Evolutionary conservation across 148 eudicot genomes (phyloP).

Genomic region (Rhododendron vialii): DNA sequence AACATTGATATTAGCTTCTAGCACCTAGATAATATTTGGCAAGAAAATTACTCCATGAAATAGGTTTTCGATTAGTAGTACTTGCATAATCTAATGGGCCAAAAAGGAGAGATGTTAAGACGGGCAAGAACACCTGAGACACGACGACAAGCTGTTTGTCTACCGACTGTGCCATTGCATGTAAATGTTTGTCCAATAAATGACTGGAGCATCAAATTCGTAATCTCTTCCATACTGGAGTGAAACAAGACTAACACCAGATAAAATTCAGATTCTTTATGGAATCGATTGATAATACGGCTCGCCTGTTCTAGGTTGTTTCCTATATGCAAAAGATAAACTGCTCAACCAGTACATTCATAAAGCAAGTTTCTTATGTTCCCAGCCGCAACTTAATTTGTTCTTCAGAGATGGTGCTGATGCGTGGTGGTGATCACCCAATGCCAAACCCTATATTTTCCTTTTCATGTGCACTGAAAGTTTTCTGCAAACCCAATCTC

Average conservation of each 20-base stretch:
- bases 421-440: background rate
- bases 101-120: background rate
- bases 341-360: background rate
- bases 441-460: background rate
- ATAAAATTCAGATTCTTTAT: background rate
- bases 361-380: too few species aligned
- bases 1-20: constrained; percentile 44
- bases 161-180: constrained; percentile 13
- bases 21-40: constrained; percentile 22
- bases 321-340: background rate
- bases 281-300: background rate
- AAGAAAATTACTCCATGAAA: background rate
- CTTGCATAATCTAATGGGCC: background rate
- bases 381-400: background rate
- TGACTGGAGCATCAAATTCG: constrained; percentile 43
- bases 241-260: background rate
- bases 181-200: constrained; percentile 12
- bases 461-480: too few species aligned
- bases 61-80: background rate
- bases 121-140: constrained; percentile 29
- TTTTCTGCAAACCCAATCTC: background rate
- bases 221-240: constrained; percentile 40
- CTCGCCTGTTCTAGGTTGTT: background rate
- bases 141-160: constrained; percentile 43
- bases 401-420: background rate